Evolutionary conservation across 352 stramenopile genomes (phyloP).

Genomic region (Phytophthora agathidicida): DNA sequence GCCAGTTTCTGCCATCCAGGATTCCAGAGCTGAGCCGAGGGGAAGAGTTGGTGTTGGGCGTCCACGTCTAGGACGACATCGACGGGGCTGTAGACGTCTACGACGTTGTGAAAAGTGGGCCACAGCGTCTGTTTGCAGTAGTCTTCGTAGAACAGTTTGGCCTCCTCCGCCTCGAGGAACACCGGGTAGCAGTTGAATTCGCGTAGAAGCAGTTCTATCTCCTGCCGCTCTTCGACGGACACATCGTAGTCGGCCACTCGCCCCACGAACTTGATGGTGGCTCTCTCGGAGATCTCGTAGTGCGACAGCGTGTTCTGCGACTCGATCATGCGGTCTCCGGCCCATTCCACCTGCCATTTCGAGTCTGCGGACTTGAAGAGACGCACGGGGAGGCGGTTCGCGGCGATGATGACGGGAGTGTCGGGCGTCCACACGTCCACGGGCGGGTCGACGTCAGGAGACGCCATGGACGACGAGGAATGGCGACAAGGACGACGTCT

Average conservation of each 20-base stretch:
- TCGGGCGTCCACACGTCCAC: conserved; percentile 53
- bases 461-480: conserved; percentile 8
- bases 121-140: conserved; percentile 98
- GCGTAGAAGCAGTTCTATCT: conserved; percentile 54
- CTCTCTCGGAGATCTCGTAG: conserved; percentile 66
- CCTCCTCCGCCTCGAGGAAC: conserved; percentile 58
- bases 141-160: conserved; percentile 85
- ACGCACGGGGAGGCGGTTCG: conserved; percentile 69
- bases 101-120: conserved; percentile 97
- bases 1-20: conserved; percentile 65
- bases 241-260: conserved; percentile 62
- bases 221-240: conserved; percentile 51
- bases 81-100: conserved; percentile 88
- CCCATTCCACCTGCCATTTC: conserved; percentile 71
- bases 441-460: not conserved
- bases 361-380: conserved; percentile 26
- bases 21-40: conserved; percentile 59
- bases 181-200: conserved; percentile 74
- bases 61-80: conserved; percentile 60
- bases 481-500: not conserved
- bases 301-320: conserved; percentile 79
- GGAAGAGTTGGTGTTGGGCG: conserved; percentile 28
- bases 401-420: conserved; percentile 75
- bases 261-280: conserved; percentile 78
- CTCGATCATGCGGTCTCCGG: conserved; percentile 76